Percentiles rank a stretch among this genome's conserved stretches.
Conservation (phyloP, 129 eudicot genomes). For the Escallonia herrerae region DNA sequence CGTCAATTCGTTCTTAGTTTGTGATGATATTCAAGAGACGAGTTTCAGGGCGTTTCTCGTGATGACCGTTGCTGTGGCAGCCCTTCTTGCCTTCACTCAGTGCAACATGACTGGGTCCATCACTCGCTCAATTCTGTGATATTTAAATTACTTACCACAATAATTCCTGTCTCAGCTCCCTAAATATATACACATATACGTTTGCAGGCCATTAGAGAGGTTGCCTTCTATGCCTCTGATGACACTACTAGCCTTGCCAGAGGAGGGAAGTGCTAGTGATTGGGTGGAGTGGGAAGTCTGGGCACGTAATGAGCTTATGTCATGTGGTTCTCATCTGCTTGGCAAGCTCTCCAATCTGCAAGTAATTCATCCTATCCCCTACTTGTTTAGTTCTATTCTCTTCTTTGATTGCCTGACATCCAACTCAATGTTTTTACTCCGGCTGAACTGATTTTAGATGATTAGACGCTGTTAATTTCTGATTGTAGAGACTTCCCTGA, state of each 20-base stretch:
- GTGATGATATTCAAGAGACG: slow-evolving; percentile 13
- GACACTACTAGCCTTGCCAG: background rate
- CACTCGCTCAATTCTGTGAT: background rate
- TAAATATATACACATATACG: background rate
- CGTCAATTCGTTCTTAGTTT: slow-evolving; percentile 37
- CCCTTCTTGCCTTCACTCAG: slow-evolving; percentile 68
- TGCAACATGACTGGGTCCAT: slow-evolving; percentile 59
- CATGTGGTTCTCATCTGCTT: slow-evolving; percentile 68
- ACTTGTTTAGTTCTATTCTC: background rate
- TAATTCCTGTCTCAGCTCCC: background rate
- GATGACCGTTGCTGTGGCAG: slow-evolving; percentile 48
- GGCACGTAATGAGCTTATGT: slow-evolving; percentile 74
- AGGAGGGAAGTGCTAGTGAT: slow-evolving; percentile 14
- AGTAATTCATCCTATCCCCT: slow-evolving; percentile 18
- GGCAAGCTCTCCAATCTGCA: slow-evolving; percentile 74
- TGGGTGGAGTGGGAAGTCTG: slow-evolving; percentile 61
- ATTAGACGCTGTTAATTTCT: background rate
- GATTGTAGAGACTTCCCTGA: background rate
- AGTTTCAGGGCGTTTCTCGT: slow-evolving; percentile 34
- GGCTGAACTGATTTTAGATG: background rate
- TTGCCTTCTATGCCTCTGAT: slow-evolving; percentile 45
- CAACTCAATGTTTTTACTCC: too few relatives aligned
- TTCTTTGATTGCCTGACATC: too few relatives aligned
- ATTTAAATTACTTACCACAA: background rate
- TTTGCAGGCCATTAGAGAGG: slow-evolving; percentile 41